Evolutionary conservation across 1,284 basidiomycete genomes (phyloP), one percentile per base, ranked within the genome.

Genomic region (Ceratobasidium sp.): DNA sequence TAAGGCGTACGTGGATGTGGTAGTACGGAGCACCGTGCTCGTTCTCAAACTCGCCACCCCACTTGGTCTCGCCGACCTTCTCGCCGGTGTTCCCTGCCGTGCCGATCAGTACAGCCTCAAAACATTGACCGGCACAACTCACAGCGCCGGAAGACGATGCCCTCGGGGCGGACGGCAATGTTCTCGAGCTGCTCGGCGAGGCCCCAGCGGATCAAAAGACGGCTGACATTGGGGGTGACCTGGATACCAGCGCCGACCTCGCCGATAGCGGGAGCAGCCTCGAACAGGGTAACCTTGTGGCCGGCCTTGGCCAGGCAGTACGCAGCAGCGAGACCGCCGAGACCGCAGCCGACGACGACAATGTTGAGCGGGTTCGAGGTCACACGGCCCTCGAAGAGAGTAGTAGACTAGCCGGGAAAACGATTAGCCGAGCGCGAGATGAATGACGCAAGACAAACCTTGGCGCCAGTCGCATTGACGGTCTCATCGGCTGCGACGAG

Each of bases 171-270:
- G 22, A 88, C 86, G 0, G 81, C 82, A 9, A 84, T 74, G 61
- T 82, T 78, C 41, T 83, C 80, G 24, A 89, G 80, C 48, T 81
- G 81, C 1, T 83, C 81, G 0, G 80, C 84, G 0, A 88, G 80
- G 4, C 87, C 88, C 88, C 88, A 89, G 8, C 85, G 81, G 49
- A 84, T 81, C 58, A 89, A 80, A 1, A 88, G 82, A 11, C 86
- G 81, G 16, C 83, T 83, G 16, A 86, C 76, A 76, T 88, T 88
- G 14, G 86, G 85, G 1, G 84, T 81, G 59, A 86, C 79, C 79
- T 87, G 86, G 78, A 87, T 87, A 39, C 86, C 86, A 0, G 86
- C 86, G 59, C 86, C 86, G 29, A 86, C 84, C 74, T 86, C 85
- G 37, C 84, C 84, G 16, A 86, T 82, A 0, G 80, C 81, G 1